phyloP scores from a whole-genome alignment of 352 stramenopile genomes.

The Phytophthora pisi region DNA sequence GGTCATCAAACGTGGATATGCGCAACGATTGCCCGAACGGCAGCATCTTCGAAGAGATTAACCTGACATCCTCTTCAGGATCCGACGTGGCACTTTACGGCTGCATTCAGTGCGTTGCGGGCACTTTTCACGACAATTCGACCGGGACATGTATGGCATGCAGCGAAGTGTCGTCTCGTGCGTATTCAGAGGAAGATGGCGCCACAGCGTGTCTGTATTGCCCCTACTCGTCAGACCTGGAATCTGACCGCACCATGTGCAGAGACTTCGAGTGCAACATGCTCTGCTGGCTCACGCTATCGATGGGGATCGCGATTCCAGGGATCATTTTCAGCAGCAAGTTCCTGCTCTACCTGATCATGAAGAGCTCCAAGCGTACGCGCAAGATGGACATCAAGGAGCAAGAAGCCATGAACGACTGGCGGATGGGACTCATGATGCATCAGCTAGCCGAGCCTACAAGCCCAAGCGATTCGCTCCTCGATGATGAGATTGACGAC shows the following conservation, averaged over 20 bases:
- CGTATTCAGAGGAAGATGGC: constrained; percentile 60
- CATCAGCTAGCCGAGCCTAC: constrained; percentile 48
- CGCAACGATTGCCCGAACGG: constrained; percentile 57
- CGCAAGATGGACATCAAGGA: constrained; percentile 56
- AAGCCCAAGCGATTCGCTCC: constrained; percentile 34
- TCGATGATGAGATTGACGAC: constrained; percentile 38
- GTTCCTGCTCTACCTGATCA: constrained; percentile 50
- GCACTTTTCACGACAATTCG: constrained; percentile 60
- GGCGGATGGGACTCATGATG: constrained; percentile 71
- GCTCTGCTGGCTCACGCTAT: constrained; percentile 70
- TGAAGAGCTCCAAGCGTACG: constrained; percentile 45
- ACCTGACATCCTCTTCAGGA: constrained; percentile 20
- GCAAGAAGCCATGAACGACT: constrained; percentile 71
- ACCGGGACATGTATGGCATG: constrained; percentile 50
- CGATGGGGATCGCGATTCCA: constrained; percentile 53
- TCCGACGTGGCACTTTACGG: constrained; percentile 42
- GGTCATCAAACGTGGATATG: constrained; percentile 36
- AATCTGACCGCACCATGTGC: constrained; percentile 41
- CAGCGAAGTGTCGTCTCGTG: constrained; percentile 48
- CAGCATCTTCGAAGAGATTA: constrained; percentile 54
- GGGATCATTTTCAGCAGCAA: constrained; percentile 61
- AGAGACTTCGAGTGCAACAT: constrained; percentile 56
- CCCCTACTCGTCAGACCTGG: constrained; percentile 64
- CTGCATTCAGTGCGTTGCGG: constrained; percentile 68
- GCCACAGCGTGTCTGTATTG: constrained; percentile 62